Evolutionary conservation across 495 filamentous ascomycete genomes (phyloP).

Genomic region (Thermochaetoides thermophila): DNA sequence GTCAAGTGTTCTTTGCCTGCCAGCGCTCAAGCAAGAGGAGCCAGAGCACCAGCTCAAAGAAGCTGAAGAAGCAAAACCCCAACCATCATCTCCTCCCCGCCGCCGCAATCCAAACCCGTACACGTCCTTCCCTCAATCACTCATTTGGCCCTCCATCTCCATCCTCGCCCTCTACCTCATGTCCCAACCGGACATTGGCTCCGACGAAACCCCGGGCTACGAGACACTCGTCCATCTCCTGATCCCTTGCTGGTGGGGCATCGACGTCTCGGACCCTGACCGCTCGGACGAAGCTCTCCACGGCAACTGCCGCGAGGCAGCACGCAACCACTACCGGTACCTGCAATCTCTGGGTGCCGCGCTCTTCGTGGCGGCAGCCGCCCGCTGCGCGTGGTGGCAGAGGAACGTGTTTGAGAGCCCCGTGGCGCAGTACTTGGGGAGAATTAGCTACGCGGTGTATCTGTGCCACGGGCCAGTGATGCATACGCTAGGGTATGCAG

Average conservation of each 20-base stretch:
- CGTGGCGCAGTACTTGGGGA: slow-evolving; percentile 32
- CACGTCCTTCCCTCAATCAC: background rate
- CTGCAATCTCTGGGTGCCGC: slow-evolving; percentile 27
- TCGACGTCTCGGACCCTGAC: too few species aligned
- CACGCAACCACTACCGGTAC: slow-evolving; percentile 27
- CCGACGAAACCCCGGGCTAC: slow-evolving; percentile 26
- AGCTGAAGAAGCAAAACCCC: too few species aligned
- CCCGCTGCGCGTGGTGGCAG: slow-evolving; percentile 21
- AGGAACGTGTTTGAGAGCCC: slow-evolving; percentile 20
- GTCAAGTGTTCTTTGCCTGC: too few species aligned
- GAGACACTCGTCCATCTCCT: slow-evolving; percentile 19
- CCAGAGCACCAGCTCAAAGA: too few species aligned
- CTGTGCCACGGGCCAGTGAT: slow-evolving; percentile 37
- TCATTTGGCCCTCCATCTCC: slow-evolving; percentile 2
- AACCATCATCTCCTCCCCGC: background rate
- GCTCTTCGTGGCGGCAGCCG: slow-evolving; percentile 24
- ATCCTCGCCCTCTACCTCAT: slow-evolving; percentile 26
- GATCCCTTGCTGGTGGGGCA: slow-evolving; percentile 28
- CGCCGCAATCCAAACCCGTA: too few species aligned
- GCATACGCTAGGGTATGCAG: slow-evolving; percentile 28
- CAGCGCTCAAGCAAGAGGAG: too few species aligned
- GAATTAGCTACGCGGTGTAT: slow-evolving; percentile 37
- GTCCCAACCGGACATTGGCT: slow-evolving; percentile 26
- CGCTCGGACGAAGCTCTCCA: too few species aligned
- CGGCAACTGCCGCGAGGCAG: too few species aligned